phyloP scores from a whole-genome alignment of 2,329 filamentous ascomycete genomes.

The Leptographium flavum region DNA sequence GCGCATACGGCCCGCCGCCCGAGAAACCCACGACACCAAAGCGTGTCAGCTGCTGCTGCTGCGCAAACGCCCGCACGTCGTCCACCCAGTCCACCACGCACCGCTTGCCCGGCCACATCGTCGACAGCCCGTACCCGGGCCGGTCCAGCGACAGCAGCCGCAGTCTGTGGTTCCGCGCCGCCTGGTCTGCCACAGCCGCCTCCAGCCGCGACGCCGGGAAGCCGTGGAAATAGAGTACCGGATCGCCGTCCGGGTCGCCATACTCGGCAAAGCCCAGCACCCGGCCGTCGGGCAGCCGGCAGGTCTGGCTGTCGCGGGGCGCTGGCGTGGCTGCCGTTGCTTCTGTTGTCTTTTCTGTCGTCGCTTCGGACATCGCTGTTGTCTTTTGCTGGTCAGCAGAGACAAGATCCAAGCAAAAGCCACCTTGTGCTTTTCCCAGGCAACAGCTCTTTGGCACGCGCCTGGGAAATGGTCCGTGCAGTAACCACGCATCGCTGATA shows the following conservation, averaged over 20 bases:
- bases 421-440: too few species aligned
- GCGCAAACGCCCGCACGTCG: constrained; percentile 19
- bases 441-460: too few species aligned
- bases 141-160: constrained; percentile 25
- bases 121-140: constrained; percentile 27
- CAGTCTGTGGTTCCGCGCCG: constrained; percentile 14
- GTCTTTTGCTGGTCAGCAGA: too few species aligned
- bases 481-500: too few species aligned
- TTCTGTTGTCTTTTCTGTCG: too few species aligned
- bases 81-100: constrained; percentile 19
- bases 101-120: constrained; percentile 17
- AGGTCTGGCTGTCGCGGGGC: constrained; percentile 12
- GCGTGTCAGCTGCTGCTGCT: constrained; percentile 11
- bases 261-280: constrained; percentile 25
- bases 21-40: constrained; percentile 22
- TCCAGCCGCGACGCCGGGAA: constrained; percentile 27
- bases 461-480: too few species aligned
- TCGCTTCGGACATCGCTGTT: too few species aligned
- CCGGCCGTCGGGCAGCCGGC: constrained; percentile 25
- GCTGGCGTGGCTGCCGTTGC: neutral
- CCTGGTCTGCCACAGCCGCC: constrained; percentile 14
- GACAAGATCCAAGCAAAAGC: too few species aligned
- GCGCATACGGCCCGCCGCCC: constrained; percentile 13
- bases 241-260: constrained; percentile 17
- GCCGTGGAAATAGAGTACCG: constrained; percentile 27